Conservation (phyloP, 306 rosid species). For the Vigna trinervia region DNA sequence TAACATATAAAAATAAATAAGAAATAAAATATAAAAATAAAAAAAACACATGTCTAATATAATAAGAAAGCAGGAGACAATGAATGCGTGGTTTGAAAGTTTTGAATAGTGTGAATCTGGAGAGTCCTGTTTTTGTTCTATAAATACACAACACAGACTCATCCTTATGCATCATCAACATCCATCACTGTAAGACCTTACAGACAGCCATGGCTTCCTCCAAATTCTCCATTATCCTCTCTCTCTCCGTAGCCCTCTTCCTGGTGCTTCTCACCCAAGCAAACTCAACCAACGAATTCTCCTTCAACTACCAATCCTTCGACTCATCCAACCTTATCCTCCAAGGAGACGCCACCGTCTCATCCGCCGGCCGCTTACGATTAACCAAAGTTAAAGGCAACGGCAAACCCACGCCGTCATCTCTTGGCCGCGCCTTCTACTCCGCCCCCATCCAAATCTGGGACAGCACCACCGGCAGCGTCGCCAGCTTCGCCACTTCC, state of each 20-base stretch:
- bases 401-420: fast-evolving
- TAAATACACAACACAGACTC: neutral
- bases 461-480: neutral
- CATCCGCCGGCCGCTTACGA: neutral
- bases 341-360: neutral
- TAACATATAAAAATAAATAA: too few species aligned
- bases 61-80: too few species aligned
- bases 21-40: too few species aligned
- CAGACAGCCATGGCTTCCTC: neutral
- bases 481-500: neutral
- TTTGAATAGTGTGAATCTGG: too few species aligned
- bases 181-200: too few species aligned
- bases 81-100: too few species aligned
- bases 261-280: neutral
- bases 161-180: neutral
- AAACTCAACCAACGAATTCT: neutral
- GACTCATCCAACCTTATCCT: neutral
- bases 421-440: neutral
- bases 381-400: neutral
- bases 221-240: neutral
- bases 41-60: too few species aligned
- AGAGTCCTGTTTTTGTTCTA: neutral
- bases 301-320: neutral
- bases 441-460: neutral
- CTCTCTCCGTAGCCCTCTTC: neutral